Conservation (phyloP, 768 basidiomycete species). For the Rhodotorula graminis region DNA sequence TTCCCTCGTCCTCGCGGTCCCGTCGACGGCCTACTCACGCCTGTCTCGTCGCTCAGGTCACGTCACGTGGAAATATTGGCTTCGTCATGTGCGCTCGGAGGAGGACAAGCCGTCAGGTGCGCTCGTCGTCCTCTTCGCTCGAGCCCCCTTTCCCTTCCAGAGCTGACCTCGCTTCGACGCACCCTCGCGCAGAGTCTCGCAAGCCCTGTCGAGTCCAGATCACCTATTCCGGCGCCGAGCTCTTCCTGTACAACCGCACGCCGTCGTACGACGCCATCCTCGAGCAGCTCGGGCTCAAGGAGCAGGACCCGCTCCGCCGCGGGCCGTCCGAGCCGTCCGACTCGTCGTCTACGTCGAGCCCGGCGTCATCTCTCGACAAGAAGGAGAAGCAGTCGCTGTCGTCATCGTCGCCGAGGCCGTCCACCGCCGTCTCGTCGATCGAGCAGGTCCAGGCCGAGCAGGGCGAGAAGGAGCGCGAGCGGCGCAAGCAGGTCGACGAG, state of each 20-base stretch:
- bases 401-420: not conserved
- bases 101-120: slow-evolving; percentile 13
- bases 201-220: slow-evolving; percentile 75
- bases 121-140: not conserved
- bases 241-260: slow-evolving; percentile 86
- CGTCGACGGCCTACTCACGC: no score
- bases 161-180: no score
- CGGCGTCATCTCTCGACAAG: not conserved
- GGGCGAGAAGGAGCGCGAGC: slow-evolving; percentile 9
- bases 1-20: not conserved
- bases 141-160: slow-evolving; percentile 38
- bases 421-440: not conserved
- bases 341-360: not conserved
- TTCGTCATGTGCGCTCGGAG: slow-evolving; percentile 53
- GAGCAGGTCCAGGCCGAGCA: slow-evolving; percentile 9
- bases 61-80: slow-evolving; percentile 92
- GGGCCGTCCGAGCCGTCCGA: not conserved
- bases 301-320: not conserved
- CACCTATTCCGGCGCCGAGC: slow-evolving; percentile 78
- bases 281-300: slow-evolving; percentile 51
- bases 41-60: slow-evolving; percentile 56
- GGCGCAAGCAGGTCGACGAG: slow-evolving; percentile 18
- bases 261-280: slow-evolving; percentile 83
- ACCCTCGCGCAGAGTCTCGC: slow-evolving; percentile 40
- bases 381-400: not conserved